Percentiles rank a stretch among this genome's conserved stretches.
Evolutionary conservation across 177 flowering plant genomes (phyloP).

Genomic region (Vitis hybrid): DNA sequence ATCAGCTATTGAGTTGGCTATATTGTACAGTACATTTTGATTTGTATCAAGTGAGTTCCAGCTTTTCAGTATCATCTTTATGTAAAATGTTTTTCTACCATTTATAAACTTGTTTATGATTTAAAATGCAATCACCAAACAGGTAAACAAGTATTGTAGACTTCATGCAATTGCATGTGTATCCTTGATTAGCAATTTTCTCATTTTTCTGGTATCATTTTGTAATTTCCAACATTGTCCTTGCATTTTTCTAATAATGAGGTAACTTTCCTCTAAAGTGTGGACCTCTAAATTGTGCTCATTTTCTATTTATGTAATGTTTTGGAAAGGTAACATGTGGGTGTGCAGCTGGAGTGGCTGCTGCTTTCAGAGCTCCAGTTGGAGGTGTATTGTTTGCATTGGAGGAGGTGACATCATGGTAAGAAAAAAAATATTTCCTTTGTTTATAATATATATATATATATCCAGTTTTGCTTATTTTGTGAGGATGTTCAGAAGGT

Average conservation of each 20-base stretch:
- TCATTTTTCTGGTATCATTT: background rate
- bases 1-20: too few species aligned
- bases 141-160: background rate
- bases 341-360: slow-evolving; percentile 99
- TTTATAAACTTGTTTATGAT: background rate
- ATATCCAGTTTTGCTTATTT: background rate
- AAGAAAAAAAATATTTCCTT: slow-evolving; percentile 4
- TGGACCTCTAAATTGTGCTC: slow-evolving; percentile 20
- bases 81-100: background rate
- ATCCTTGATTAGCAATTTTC: background rate
- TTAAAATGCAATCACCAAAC: background rate
- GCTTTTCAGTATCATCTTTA: background rate
- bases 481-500: too few species aligned
- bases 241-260: background rate
- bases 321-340: slow-evolving; percentile 98
- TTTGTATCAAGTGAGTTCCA: too few species aligned
- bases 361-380: slow-evolving; percentile 99
- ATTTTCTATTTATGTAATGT: slow-evolving; percentile 30
- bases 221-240: background rate
- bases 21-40: too few species aligned
- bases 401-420: slow-evolving; percentile 99
- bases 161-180: background rate
- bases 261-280: slow-evolving; percentile 9
- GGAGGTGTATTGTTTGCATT: slow-evolving; percentile 97
- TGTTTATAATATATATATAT: background rate